A percentile compares a stretch with the other conserved stretches of the same genome.
Conservation (phyloP, 371 early-diverging fungal species). For the Mortierella sp. region DNA sequence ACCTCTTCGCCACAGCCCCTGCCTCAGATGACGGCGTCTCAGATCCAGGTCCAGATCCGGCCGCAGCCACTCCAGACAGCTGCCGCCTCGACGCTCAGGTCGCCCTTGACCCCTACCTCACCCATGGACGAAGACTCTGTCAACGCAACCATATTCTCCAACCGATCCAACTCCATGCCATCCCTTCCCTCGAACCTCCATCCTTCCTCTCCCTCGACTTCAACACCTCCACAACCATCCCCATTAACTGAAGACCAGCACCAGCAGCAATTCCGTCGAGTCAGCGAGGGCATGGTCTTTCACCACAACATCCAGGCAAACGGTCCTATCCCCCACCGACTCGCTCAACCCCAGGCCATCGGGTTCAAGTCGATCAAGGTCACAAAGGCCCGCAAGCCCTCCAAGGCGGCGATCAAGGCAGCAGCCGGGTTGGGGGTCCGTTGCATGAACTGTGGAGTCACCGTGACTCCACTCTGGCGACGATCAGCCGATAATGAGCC, state of each 20-base stretch:
- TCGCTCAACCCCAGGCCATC: background rate
- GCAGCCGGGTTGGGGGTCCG: conserved; percentile 55
- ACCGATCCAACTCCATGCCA: conserved; percentile 15
- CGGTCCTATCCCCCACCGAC: background rate
- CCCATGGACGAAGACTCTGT: conserved; percentile 9
- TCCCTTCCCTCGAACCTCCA: conserved; percentile 10
- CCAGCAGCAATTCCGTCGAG: background rate
- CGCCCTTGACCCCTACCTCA: conserved; percentile 36
- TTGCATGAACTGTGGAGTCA: conserved; percentile 92
- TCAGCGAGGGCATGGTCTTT: background rate
- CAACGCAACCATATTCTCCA: background rate
- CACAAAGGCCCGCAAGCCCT: conserved; percentile 43
- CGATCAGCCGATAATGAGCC: conserved; percentile 85
- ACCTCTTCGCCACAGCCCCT: conserved; percentile 3
- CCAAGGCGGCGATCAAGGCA: conserved; percentile 45
- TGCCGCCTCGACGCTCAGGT: conserved; percentile 4
- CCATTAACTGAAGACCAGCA: background rate
- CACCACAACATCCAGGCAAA: background rate
- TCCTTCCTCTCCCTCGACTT: background rate
- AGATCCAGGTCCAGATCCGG: conserved; percentile 7
- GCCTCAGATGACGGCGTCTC: conserved; percentile 2
- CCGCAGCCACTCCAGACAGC: background rate
- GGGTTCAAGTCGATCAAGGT: conserved; percentile 19
- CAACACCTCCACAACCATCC: background rate
- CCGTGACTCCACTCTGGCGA: conserved; percentile 96